Evolutionary conservation across 78 protist genomes (phyloP), one percentile per base, ranked within the genome.

Genomic region (Guillardia theta): DNA sequence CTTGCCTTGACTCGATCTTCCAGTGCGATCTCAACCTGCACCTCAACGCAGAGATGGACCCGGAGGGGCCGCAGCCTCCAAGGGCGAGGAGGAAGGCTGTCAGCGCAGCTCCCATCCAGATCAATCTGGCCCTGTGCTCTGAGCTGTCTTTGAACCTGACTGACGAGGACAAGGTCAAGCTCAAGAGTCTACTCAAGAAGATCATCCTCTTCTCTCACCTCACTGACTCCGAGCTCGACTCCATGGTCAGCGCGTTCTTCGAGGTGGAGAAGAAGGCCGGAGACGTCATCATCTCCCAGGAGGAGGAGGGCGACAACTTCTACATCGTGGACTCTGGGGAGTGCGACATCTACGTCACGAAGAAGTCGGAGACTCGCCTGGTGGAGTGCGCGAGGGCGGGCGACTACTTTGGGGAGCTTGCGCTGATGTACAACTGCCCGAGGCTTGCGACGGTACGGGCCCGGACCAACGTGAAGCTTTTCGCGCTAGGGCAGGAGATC

Each of bases 351-450:
- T 58, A 58, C 6, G 70, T 58, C 70, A 58, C 21, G 70, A 58
- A 8, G 27, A 58, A 58, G 1, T 15, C 64, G 19, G 19, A 19
- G 64, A 58, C 93, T 0, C 1, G 48, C 48, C 18, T 58, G 1
- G 77, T 24, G 37, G 93, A 36, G 27, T 0, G 1, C 19, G 10
- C 58, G 36, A 8, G 64, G 18, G 44, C 78, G 22, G 93, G 94
- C 50, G 64, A 70, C 44, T 62, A 76, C 87, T 96, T 96, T 41
- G 97, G 97, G 12, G 97, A 96, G 94, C 90, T 96, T 27, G 97
- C 97, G 27, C 94, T 96, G n/a, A 95, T 96, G 97, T 96, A 94
- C 93, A 77, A 93, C 64, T 70, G 78, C 78, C 97, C 97, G 62
- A 48, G 97, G 36, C 94, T 96, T 1, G 97, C 97, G 24, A 88